Base-by-base conservation (phyloP, 805 yeast species). In the Sugiyamaella marilandica region DNA sequence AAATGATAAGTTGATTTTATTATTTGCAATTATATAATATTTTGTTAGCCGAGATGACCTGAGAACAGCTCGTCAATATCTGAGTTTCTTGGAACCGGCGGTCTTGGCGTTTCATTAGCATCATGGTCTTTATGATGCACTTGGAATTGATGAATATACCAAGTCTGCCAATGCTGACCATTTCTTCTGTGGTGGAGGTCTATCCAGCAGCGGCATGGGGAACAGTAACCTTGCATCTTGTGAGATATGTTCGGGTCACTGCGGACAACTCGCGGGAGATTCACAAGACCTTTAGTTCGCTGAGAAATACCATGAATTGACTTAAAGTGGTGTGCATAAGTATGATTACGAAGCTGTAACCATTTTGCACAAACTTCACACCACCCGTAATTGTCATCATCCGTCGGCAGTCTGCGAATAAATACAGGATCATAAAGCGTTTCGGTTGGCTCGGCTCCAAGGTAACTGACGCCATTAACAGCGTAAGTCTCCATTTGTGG, bases 241-340 rank as follows among this genome's bases (percentile, higher is more conserved):
- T 47, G 16, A 24, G 33, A 49, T n/a, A 49, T 39, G 10, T 50
- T 52, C 8, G 57, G 50, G 10, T 50, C 49, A 16, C 59, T 56
- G 19, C 53, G 37, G 26, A 56, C 52, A 2, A 54, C 32, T 26
- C 32, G 24, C 14, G 59, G 59, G 10, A 56, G 49, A 4, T 13
- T 41, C 5, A 56, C 59, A 9, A 48, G 37, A 2, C 49, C 11
- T 34, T 54, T 54, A 36, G 57, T 49, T 21, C 59, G 41, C 32
- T 56, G 59, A 10, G 84, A 54, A 11, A 56, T 31, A 16, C 59
- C 59, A 37, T 56, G 59, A 67, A 73, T 67, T 52, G 83, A 83
- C 61, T 72, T 76, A 32, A 66, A 70, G 56, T 69, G 79, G 56
- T 76, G 80, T 55, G 82, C 83, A 33, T 82, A 79, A 59, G 70